phyloP scores from a whole-genome alignment of 768 basidiomycete species.

The Sporobolomyces phaffii region DNA sequence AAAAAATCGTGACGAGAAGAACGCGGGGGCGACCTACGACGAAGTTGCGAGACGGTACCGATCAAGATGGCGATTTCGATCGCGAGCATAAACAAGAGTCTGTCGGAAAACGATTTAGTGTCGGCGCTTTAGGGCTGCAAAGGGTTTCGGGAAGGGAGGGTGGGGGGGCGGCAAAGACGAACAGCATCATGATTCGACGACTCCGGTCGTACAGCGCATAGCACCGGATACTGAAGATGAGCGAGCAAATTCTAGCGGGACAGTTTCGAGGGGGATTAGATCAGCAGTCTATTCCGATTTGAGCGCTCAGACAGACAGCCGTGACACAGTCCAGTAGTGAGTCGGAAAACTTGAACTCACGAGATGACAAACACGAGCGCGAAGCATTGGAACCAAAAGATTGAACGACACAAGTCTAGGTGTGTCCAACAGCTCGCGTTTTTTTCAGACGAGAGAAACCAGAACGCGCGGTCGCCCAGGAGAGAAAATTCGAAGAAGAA shows the following conservation, averaged over 20 bases:
- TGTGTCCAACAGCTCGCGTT: background rate
- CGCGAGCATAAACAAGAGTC: background rate
- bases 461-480: background rate
- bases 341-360: background rate
- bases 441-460: no score
- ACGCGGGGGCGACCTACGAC: no score
- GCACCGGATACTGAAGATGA: background rate
- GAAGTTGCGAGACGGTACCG: background rate
- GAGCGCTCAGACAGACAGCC: no score
- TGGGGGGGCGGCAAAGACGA: background rate
- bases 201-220: background rate
- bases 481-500: background rate
- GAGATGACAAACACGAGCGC: background rate
- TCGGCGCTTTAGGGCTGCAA: no score
- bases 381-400: slow-evolving; percentile 10
- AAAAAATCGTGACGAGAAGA: no score
- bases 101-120: no score
- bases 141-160: no score
- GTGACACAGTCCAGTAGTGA: no score
- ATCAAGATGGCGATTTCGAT: background rate
- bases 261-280: no score
- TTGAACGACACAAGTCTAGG: slow-evolving; percentile 1
- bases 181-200: background rate
- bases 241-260: background rate
- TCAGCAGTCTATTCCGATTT: no score